These are phyloP conservation scores for Septoria petroselini DNA, from an alignment of 2,329 filamentous ascomycete species.

Conservation along the genomic window DNA sequence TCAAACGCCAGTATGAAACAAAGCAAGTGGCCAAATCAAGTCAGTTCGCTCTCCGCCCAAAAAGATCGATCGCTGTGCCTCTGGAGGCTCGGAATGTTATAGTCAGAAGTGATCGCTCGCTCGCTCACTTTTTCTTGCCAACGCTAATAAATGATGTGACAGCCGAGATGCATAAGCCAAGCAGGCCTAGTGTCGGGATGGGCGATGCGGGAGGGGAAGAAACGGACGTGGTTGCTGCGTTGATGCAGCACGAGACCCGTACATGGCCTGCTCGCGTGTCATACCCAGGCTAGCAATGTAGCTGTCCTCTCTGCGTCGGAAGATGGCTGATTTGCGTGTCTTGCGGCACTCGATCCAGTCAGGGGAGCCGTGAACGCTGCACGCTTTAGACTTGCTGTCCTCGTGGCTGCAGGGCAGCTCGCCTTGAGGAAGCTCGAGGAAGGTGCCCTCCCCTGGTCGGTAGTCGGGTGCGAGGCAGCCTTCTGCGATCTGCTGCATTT, in stretches of 20 bases:
- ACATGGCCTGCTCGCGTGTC: constrained; percentile 6
- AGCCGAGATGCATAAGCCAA: not conserved
- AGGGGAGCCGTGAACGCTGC: constrained; percentile 12
- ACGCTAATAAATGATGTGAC: not conserved
- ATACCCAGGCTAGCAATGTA: constrained; percentile 6
- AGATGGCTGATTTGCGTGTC: not conserved
- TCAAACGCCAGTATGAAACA: not conserved
- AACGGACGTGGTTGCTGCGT: not conserved
- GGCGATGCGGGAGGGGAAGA: not conserved
- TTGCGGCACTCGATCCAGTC: constrained; percentile 24
- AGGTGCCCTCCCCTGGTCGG: constrained; percentile 10
- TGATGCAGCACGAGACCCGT: not conserved
- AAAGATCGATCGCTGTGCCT: no score
- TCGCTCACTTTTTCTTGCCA: not conserved
- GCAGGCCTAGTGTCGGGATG: not conserved
- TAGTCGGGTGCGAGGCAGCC: constrained; percentile 1
- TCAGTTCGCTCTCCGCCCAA: not conserved
- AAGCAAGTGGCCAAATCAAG: not conserved
- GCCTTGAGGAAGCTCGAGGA: constrained; percentile 4
- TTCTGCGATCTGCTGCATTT: constrained; percentile 6
- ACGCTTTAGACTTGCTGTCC: constrained; percentile 17
- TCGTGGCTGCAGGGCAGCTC: constrained; percentile 5
- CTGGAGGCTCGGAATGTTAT: no score
- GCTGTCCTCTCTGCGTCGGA: constrained; percentile 7
- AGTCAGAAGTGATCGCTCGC: not conserved